A percentile compares a stretch with the other conserved stretches of the same genome.
Conservation (phyloP, 768 basidiomycete genomes). For the Strobilomyces confusus region DNA sequence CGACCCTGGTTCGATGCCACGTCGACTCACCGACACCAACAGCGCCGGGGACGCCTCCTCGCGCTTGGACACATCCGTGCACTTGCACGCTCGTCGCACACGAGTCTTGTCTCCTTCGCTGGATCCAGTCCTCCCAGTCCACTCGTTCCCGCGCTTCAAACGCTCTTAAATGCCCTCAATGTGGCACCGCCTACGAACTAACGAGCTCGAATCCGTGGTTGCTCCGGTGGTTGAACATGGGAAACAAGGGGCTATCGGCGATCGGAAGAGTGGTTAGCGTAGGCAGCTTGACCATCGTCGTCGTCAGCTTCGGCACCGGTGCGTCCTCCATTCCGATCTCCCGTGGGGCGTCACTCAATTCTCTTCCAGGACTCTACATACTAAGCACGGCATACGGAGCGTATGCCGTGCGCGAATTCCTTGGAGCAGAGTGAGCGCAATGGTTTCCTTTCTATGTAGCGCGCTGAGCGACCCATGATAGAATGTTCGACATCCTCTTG, state of each 20-base stretch:
- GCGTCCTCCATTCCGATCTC: conserved; percentile 20
- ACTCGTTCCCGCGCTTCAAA: conserved; percentile 50
- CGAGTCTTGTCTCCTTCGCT: conserved; percentile 72
- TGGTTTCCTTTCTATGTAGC: neutral
- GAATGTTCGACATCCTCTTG: conserved; percentile 61
- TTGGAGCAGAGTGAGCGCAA: conserved; percentile 58
- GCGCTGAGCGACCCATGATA: conserved; percentile 14
- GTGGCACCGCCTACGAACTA: conserved; percentile 60
- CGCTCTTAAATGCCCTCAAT: conserved; percentile 80
- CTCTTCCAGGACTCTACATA: conserved; percentile 40
- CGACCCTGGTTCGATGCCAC: neutral
- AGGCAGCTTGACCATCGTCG: conserved; percentile 45
- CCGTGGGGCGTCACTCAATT: neutral
- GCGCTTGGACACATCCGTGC: conserved; percentile 76
- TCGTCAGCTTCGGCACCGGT: conserved; percentile 62
- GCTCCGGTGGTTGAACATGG: conserved; percentile 46
- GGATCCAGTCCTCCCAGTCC: conserved; percentile 71
- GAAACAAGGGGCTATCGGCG: conserved; percentile 48
- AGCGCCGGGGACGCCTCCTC: conserved; percentile 47
- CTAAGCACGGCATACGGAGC: conserved; percentile 67
- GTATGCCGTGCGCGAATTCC: conserved; percentile 63
- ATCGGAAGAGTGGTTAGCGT: conserved; percentile 52
- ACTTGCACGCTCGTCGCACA: conserved; percentile 78
- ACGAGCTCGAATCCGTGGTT: conserved; percentile 58
- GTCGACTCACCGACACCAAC: neutral